phyloP scores from a whole-genome alignment of 2,329 filamentous ascomycete genomes.

The Sporothrix pseudoabietina region DNA sequence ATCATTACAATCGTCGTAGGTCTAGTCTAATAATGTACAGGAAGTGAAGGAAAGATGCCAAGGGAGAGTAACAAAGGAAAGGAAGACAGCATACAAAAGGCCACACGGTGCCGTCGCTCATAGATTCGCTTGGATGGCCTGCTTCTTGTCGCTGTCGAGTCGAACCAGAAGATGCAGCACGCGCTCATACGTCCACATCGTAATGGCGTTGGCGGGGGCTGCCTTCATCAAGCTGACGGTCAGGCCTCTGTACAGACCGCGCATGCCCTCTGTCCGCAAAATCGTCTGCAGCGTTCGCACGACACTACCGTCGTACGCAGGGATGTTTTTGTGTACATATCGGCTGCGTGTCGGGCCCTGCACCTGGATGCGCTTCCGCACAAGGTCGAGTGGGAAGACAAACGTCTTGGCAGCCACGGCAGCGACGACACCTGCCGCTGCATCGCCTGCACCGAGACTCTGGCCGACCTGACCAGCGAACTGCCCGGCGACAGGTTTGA shows the following conservation, averaged over 20 bases:
- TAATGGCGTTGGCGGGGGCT: constrained; percentile 87
- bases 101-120: not conserved
- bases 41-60: not conserved
- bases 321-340: constrained; percentile 87
- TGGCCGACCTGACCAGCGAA: not conserved
- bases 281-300: constrained; percentile 68
- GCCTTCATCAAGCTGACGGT: constrained; percentile 90
- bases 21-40: constrained; percentile 10
- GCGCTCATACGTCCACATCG: constrained; percentile 92
- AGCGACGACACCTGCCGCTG: constrained; percentile 76
- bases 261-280: constrained; percentile 68
- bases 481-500: constrained; percentile 43
- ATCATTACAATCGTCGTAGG: constrained; percentile 17
- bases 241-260: constrained; percentile 84
- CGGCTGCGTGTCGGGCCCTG: constrained; percentile 80
- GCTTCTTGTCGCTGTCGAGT: not conserved
- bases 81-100: not conserved
- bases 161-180: constrained; percentile 62
- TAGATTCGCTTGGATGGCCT: not conserved
- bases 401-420: constrained; percentile 82
- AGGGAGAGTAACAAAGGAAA: not conserved
- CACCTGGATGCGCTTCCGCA: constrained; percentile 90
- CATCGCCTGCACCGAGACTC: constrained; percentile 67
- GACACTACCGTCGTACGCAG: constrained; percentile 72
- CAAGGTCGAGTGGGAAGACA: constrained; percentile 90